A percentile compares a stretch with the other conserved stretches of the same genome.
These are phyloP conservation scores for Penicillium paneum DNA, from an alignment of 2,329 filamentous ascomycete species.

Conservation along the genomic window DNA sequence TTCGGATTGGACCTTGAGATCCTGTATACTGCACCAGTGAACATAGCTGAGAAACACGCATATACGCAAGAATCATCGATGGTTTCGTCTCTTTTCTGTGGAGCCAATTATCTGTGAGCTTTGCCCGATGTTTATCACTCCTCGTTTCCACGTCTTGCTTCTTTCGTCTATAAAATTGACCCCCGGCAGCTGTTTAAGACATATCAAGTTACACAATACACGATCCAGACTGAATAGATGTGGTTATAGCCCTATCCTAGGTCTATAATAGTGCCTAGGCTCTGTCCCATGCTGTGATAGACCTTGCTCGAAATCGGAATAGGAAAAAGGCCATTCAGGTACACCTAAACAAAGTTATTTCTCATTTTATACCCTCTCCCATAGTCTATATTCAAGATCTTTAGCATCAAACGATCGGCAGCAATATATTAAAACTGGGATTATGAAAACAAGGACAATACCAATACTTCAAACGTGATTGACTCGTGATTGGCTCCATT, in stretches of 20 bases:
- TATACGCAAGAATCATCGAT: not conserved
- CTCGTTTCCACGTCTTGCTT: not conserved
- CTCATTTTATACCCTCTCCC: not conserved
- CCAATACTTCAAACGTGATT: slow-evolving; percentile 4
- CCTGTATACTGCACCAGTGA: not conserved
- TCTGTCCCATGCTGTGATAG: slow-evolving; percentile 8
- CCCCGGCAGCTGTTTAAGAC: slow-evolving; percentile 14
- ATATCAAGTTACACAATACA: slow-evolving; percentile 20
- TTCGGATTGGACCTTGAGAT: slow-evolving; percentile 6
- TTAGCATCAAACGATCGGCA: not conserved
- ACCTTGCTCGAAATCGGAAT: not conserved
- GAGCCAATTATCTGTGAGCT: not conserved
- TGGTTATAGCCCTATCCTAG: slow-evolving; percentile 1
- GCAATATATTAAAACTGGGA: not conserved
- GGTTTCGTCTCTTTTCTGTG: not conserved
- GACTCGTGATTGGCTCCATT: slow-evolving; percentile 21
- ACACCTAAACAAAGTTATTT: not conserved
- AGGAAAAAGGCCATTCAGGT: slow-evolving; percentile 7
- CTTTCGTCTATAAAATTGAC: slow-evolving; percentile 6
- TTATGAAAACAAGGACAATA: slow-evolving; percentile 5
- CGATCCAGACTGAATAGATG: slow-evolving; percentile 7
- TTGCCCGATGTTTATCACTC: not conserved
- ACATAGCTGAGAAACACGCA: slow-evolving; percentile 1
- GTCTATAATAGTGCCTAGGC: slow-evolving; percentile 15
- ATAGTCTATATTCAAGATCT: not conserved